Percentiles rank a stretch among this genome's conserved stretches.
Evolutionary conservation across 1,284 basidiomycete species (phyloP).

Genomic region (Trametes sp.): DNA sequence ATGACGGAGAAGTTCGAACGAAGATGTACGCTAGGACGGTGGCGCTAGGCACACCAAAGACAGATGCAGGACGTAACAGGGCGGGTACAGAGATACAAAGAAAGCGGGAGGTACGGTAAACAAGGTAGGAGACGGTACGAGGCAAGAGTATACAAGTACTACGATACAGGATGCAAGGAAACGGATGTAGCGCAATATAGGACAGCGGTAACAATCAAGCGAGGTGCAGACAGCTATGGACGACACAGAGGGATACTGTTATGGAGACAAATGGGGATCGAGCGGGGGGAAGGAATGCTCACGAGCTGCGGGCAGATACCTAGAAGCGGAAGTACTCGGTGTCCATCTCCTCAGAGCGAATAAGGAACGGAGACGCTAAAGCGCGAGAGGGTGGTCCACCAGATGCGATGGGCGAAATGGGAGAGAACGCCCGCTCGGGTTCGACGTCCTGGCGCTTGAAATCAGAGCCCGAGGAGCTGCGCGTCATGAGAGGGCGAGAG

Average conservation of each 20-base stretch:
- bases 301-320: neutral
- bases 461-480: slow-evolving; percentile 15
- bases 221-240: neutral
- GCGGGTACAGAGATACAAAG: neutral
- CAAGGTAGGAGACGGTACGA: neutral
- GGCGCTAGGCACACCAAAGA: neutral
- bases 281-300: neutral
- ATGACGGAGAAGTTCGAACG: neutral
- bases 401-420: neutral
- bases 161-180: slow-evolving; percentile 2
- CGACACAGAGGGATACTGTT: neutral
- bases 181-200: slow-evolving; percentile 1
- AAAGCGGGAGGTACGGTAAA: slow-evolving; percentile 14
- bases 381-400: neutral
- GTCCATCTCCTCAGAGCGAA: slow-evolving; percentile 17
- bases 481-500: slow-evolving; percentile 12
- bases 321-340: slow-evolving; percentile 21
- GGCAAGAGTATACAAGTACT: neutral
- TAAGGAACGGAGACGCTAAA: slow-evolving; percentile 21
- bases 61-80: neutral
- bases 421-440: neutral
- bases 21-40: neutral
- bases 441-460: neutral
- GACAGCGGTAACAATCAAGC: slow-evolving; percentile 10
- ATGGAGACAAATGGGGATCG: neutral